These are phyloP conservation scores for Brassica juncea DNA, from an alignment of 345 rosid species.

Conservation along the genomic window DNA sequence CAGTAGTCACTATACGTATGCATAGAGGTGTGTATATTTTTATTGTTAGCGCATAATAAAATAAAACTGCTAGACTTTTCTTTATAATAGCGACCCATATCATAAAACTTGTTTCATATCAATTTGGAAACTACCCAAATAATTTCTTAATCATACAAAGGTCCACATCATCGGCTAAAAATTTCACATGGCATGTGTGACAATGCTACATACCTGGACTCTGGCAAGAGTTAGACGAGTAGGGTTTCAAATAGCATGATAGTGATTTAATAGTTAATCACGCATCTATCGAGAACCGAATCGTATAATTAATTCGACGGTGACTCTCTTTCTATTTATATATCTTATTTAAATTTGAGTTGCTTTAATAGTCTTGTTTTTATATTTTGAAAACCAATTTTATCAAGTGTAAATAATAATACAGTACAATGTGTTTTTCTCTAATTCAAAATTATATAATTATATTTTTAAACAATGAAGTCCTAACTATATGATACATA, in stretches of 20 bases:
- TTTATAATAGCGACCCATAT: conserved; percentile 14
- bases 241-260: conserved; percentile 31
- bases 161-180: conserved; percentile 37
- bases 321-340: background rate
- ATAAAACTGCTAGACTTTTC: conserved; percentile 25
- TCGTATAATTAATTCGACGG: conserved; percentile 36
- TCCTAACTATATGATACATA: background rate
- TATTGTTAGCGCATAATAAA: conserved; percentile 16
- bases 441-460: background rate
- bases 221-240: conserved; percentile 32
- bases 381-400: background rate
- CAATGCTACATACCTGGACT: conserved; percentile 29
- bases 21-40: background rate
- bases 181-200: conserved; percentile 40
- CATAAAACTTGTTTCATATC: conserved; percentile 27
- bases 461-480: background rate
- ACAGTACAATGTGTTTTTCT: background rate
- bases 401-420: background rate
- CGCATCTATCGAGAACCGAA: background rate
- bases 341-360: background rate
- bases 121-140: conserved; percentile 27
- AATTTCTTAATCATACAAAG: conserved; percentile 16
- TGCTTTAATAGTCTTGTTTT: background rate
- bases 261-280: conserved; percentile 10
- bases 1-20: background rate